Evolutionary conservation across 2,329 filamentous ascomycete species (phyloP), one percentile per base, ranked within the genome.

Genomic region (Arthrobotrys megalospora): DNA sequence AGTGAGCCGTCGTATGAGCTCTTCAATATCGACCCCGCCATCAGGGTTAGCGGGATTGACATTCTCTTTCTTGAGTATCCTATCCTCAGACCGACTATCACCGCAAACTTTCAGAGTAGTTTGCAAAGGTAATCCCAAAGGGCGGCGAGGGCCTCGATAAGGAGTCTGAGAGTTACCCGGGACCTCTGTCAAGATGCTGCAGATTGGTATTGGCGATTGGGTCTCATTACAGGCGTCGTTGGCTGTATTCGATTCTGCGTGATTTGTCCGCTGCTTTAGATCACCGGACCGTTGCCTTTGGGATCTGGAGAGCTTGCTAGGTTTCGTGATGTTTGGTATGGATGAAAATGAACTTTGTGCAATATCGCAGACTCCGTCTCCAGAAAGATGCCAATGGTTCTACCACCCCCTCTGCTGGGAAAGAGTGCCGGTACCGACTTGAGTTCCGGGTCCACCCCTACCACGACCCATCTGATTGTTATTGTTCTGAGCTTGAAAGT

Each of bases 341-440:
- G 67, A 64, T 53, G 66, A 48, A 64, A 68, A 72, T 28, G 36
- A 32, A 62, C 45, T 47, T 38, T 32, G 55, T 24, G 32, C 66
- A 65, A 50, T 66, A 69, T 58, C 52, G 75, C 50, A 64, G 52
- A 52, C 52, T 63, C 62, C 53, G 63, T 78, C 67, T 64, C 47
- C 75, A 24, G 66, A 55, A 67, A 77, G 53, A 72, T 72, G 43
- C 52, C 66, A 64, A 65, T 72, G 75, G 75, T 64, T 36, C 75
- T 78, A 78, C 75, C 75, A 78, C 32, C 75, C 75, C 60, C 75
- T 78, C 63, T 78, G 75, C 67, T 78, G 75, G 50, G 75, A 78
- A 63, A 78, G 62, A 50, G 72, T 78, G 52, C 75, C 75, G 67
- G 67, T 58, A 55, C 62, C 75, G 19, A 67, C 67, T 64, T 78